A percentile compares a stretch with the other conserved stretches of the same genome.
Evolutionary conservation across 306 rosid species (phyloP).

Genomic region (Acmispon strigosus): DNA sequence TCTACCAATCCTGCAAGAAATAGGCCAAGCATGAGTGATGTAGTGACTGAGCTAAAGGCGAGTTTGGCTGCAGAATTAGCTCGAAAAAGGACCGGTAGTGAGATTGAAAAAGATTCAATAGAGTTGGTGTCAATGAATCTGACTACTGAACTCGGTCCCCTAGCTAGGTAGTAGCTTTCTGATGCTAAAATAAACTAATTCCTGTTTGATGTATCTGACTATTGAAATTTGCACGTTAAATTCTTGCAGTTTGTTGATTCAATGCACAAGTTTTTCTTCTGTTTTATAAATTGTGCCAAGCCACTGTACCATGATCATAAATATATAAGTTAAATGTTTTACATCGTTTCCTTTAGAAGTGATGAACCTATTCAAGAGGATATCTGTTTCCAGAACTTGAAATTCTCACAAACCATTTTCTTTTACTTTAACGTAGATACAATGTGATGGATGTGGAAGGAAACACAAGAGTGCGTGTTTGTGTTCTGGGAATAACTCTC

Average conservation of each 20-base stretch:
- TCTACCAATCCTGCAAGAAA: neutral
- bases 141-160: neutral
- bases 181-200: neutral
- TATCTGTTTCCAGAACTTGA: neutral
- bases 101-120: neutral
- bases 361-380: neutral
- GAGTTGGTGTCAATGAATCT: neutral
- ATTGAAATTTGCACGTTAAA: neutral
- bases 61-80: slow-evolving; percentile 31
- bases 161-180: slow-evolving; percentile 16
- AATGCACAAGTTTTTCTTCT: neutral
- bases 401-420: neutral
- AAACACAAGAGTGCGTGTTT: no score
- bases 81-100: neutral
- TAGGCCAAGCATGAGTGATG: slow-evolving; percentile 48
- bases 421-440: neutral
- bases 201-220: neutral
- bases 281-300: neutral
- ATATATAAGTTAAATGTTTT: neutral
- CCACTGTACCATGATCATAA: neutral
- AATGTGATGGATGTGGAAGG: no score
- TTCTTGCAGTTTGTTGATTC: neutral
- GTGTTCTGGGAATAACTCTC: no score
- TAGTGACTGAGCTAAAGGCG: slow-evolving; percentile 38
- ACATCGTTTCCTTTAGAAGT: neutral